Conservation (phyloP, 306 rosid genomes). For the Begonia loranthoides region DNA sequence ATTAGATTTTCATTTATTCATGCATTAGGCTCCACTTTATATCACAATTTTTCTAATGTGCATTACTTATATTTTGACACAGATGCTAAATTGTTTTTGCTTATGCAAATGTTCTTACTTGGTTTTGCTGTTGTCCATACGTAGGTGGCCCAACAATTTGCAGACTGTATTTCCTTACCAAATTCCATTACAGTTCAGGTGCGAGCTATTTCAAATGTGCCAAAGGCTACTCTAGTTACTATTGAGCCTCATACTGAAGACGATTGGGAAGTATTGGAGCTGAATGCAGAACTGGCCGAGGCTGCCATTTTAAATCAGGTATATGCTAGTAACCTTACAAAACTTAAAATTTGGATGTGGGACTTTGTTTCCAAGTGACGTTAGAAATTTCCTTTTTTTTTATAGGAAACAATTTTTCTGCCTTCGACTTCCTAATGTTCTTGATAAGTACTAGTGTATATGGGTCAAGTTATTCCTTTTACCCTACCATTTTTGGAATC, state of each 20-base stretch:
- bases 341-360: too few species aligned
- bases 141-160: conserved; percentile 63
- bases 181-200: conserved; percentile 45
- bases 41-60: too few species aligned
- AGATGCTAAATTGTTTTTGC: too few species aligned
- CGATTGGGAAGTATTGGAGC: conserved; percentile 95
- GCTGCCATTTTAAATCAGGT: conserved; percentile 74
- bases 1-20: too few species aligned
- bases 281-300: conserved; percentile 75
- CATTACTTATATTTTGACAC: too few species aligned
- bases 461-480: too few species aligned
- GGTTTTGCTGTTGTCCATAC: background rate
- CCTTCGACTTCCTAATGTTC: too few species aligned
- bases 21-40: too few species aligned
- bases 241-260: conserved; percentile 73
- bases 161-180: conserved; percentile 64
- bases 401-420: too few species aligned
- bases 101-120: background rate
- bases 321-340: background rate
- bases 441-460: too few species aligned
- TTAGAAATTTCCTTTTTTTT: background rate
- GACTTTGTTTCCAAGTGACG: background rate
- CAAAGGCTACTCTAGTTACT: conserved; percentile 50
- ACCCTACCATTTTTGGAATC: too few species aligned
- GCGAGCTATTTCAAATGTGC: conserved; percentile 41